Conservation (phyloP, 495 filamentous ascomycete species). For the Terfezia claveryi region DNA sequence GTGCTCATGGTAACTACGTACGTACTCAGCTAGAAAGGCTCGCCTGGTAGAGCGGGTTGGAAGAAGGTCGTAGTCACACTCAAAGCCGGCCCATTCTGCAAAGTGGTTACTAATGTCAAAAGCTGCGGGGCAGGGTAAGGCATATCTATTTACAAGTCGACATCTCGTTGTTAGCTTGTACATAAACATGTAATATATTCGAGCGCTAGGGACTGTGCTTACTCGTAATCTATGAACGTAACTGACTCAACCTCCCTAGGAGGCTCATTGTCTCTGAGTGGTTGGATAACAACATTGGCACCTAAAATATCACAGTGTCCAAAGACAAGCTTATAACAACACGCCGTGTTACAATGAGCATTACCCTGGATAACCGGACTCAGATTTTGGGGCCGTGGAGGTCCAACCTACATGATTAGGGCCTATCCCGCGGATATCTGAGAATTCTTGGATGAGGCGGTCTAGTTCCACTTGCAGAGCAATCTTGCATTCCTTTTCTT, state of each 20-base stretch:
- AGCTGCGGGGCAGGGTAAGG: conserved; percentile 67
- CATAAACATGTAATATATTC: too few relatives aligned
- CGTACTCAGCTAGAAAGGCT: conserved; percentile 62
- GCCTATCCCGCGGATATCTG: neutral
- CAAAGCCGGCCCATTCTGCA: conserved; percentile 86
- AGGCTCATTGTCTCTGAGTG: conserved; percentile 19
- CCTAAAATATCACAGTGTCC: conserved; percentile 78
- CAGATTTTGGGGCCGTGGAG: too few relatives aligned
- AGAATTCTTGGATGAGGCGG: conserved; percentile 38
- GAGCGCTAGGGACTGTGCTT: conserved; percentile 19
- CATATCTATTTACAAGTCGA: conserved; percentile 14
- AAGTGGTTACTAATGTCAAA: conserved; percentile 94
- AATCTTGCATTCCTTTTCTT: conserved; percentile 39
- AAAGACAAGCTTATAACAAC: conserved; percentile 50
- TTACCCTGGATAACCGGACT: too few relatives aligned
- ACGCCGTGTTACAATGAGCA: too few relatives aligned
- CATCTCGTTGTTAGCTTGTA: too few relatives aligned
- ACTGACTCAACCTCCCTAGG: conserved; percentile 22
- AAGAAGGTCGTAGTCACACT: conserved; percentile 63
- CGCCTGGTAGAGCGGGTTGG: conserved; percentile 54
- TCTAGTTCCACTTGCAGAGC: conserved; percentile 50
- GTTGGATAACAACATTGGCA: conserved; percentile 71
- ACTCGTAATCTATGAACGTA: conserved; percentile 90
- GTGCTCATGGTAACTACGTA: conserved; percentile 31
- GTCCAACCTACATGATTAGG: too few relatives aligned